phyloP scores from a whole-genome alignment of 805 yeast genomes.

The Hanseniaspora meyeri region DNA sequence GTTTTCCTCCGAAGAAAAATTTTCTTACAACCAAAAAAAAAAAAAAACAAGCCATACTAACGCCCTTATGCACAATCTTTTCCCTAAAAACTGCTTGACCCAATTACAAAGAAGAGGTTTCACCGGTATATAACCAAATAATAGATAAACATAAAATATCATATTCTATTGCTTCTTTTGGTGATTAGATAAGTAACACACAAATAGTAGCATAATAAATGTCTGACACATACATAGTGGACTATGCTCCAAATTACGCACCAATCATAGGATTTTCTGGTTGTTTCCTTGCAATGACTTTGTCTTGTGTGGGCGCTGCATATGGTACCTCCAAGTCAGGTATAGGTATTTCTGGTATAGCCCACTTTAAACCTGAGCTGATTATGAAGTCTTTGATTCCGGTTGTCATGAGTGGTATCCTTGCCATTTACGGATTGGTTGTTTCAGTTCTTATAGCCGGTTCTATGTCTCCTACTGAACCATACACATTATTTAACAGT shows the following conservation, averaged over 20 bases:
- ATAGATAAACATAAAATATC: neutral
- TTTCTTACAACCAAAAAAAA: neutral
- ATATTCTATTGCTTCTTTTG: neutral
- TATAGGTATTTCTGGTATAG: constrained; percentile 94
- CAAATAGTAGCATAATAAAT: neutral
- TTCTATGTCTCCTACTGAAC: constrained; percentile 62
- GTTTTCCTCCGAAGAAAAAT: neutral
- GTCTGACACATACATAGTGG: constrained; percentile 31
- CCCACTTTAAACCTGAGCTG: constrained; percentile 92
- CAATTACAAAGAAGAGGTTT: neutral
- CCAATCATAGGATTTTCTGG: constrained; percentile 98
- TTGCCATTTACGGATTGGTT: constrained; percentile 92
- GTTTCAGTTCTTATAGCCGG: constrained; percentile 94
- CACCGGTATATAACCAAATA: neutral
- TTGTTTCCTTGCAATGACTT: constrained; percentile 81
- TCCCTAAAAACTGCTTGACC: neutral
- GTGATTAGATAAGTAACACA: neutral
- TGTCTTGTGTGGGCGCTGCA: constrained; percentile 96
- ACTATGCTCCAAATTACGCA: constrained; percentile 80
- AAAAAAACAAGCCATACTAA: neutral
- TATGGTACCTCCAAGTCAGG: constrained; percentile 98
- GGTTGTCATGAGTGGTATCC: constrained; percentile 95
- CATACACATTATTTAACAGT: constrained; percentile 86
- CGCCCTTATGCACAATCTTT: neutral
- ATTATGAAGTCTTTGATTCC: constrained; percentile 94